Evolutionary conservation across 2,329 filamentous ascomycete genomes (phyloP).

Genomic region (Xylaria sp.): DNA sequence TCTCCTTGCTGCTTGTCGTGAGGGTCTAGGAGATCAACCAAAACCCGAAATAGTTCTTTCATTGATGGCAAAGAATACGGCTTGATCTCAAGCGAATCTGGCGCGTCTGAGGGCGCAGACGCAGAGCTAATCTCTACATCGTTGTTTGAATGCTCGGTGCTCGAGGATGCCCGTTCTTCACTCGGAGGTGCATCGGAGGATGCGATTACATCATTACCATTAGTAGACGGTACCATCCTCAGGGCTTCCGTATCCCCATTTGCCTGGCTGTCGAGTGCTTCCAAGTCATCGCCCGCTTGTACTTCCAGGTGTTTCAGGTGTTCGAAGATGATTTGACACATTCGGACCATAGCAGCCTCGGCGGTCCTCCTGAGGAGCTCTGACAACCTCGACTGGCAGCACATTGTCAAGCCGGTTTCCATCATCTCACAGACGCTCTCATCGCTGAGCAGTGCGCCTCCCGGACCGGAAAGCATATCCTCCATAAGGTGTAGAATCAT

Average conservation of each 20-base stretch:
- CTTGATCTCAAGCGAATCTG: conserved; percentile 67
- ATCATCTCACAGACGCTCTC: conserved; percentile 99
- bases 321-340: conserved; percentile 99
- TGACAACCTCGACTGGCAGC: conserved; percentile 90
- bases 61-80: conserved; percentile 96
- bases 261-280: conserved; percentile 72
- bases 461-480: conserved; percentile 93
- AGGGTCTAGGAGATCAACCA: conserved; percentile 93
- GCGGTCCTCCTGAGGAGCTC: conserved; percentile 90
- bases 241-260: conserved; percentile 77
- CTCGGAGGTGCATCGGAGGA: conserved; percentile 58
- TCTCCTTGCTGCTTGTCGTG: conserved; percentile 94
- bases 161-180: conserved; percentile 55
- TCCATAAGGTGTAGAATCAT: conserved; percentile 98
- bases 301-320: conserved; percentile 87
- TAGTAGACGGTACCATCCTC: conserved; percentile 83
- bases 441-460: conserved; percentile 92
- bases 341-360: conserved; percentile 96
- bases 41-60: conserved; percentile 89
- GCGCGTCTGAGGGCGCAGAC: conserved; percentile 40
- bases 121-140: conserved; percentile 43
- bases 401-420: conserved; percentile 97
- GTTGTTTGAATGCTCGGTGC: conserved; percentile 53
- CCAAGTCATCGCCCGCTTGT: conserved; percentile 74
- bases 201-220: conserved; percentile 69